Conservation (phyloP, 164 flowering plant genomes). For the Umbellularia californica region DNA sequence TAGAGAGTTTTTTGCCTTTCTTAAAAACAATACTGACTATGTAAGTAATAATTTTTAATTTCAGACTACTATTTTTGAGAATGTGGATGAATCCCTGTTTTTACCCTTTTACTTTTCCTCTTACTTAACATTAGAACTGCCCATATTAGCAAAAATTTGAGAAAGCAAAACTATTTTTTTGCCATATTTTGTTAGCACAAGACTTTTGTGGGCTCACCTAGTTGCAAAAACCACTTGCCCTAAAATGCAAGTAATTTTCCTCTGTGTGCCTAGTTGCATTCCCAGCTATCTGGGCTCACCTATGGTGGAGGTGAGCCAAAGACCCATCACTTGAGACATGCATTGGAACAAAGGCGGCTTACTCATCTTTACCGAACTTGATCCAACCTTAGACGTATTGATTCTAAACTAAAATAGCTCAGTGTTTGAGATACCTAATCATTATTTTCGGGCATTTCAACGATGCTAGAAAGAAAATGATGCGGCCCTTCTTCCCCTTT, state of each 20-base stretch:
- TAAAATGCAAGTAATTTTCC: not conserved
- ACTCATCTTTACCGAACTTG: not conserved
- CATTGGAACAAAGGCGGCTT: not conserved
- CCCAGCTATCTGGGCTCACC: not conserved
- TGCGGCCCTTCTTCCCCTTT: not conserved
- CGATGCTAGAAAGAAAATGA: too few species aligned
- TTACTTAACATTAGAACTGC: not conserved
- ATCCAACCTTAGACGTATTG: not conserved
- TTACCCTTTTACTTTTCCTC: not conserved
- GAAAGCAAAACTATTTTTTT: not conserved
- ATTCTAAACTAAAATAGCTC: not conserved
- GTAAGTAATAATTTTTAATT: constrained; percentile 40
- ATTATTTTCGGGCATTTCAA: not conserved
- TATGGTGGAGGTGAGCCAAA: not conserved
- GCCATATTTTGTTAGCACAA: too few species aligned
- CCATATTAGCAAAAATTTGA: not conserved
- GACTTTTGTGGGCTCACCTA: too few species aligned
- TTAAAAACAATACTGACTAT: constrained; percentile 49
- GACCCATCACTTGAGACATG: not conserved
- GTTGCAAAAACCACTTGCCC: too few species aligned
- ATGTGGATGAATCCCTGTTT: not conserved
- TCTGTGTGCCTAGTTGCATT: not conserved
- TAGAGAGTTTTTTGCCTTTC: constrained; percentile 72
- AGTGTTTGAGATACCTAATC: not conserved
- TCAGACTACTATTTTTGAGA: not conserved